Base-by-base conservation (phyloP, 2,329 filamentous ascomycete species). In the Acrodontium crateriforme region DNA sequence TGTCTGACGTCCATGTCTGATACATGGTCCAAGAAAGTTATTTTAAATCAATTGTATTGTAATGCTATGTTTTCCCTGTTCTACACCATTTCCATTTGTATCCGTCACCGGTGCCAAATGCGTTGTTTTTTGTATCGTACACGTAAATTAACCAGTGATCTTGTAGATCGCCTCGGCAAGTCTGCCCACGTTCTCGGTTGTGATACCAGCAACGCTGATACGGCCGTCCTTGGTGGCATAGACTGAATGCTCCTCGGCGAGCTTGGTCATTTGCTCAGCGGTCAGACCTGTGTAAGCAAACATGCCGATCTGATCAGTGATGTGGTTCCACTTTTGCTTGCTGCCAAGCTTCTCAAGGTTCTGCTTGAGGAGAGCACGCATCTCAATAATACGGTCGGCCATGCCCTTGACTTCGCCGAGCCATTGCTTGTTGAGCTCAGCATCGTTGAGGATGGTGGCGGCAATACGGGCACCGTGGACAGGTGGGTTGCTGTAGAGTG, bases 291-390 rank as follows among this genome's bases (percentile, higher is more conserved):
- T 98, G 71, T 92, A 98, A 46, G 89, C 87, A 54, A 98, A 98
- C 89, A 98, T 98, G 64, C 89, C 89, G 50, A 98, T 98, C 59
- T 92, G 83, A 62, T 70, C 85, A 45, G 89, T 95, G 62, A 98
- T 98, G 69, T 98, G 89, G 57, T 78, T 81, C 89, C 89, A 98
- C 67, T 95, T 82, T 61, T 91, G 83, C 71, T 84, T 84, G 67
- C 80, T 89, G 54, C 87, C 87, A 38, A 94, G 74, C 60, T 80
- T 77, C 72, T 94, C 82, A 31, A 98, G 75, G 66, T 95, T 91
- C 48, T 83, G 72, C 71, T 89, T 91, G 53, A 98, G 75, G 30
- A 93, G 73, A 37, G 81, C 76, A 47, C 89, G 82, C 89, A 98
- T 98, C 59, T 75, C 81, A 62, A 98, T 95, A 68, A 98, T 98